Evolutionary conservation across 2,329 filamentous ascomycete genomes (phyloP).

Genomic region (Nemania sp.): DNA sequence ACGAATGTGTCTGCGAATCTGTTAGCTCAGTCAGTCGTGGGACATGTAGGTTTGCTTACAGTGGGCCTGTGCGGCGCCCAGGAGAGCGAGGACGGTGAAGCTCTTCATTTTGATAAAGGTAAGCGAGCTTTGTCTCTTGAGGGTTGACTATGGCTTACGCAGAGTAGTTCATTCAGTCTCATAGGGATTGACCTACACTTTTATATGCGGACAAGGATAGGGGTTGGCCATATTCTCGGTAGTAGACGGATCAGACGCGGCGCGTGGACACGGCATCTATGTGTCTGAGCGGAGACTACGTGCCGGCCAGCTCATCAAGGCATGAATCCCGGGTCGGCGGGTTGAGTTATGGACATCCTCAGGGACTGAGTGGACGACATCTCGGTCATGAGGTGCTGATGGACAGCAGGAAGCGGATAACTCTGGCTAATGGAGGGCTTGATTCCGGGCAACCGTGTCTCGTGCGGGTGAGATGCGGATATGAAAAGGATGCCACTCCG

Average conservation of each 20-base stretch:
- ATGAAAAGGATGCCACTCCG: conserved; percentile 6
- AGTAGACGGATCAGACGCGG: not conserved
- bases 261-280: not conserved
- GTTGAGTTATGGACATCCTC: not conserved
- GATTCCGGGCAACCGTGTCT: conserved; percentile 13
- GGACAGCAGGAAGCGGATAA: not conserved
- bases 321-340: not conserved
- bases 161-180: not conserved
- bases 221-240: not conserved
- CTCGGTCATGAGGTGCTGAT: not conserved
- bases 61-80: conserved; percentile 35
- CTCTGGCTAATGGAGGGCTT: conserved; percentile 6
- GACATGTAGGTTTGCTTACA: conserved; percentile 25
- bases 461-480: not conserved
- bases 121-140: not conserved
- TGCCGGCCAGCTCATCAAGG: not conserved
- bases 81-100: conserved; percentile 27
- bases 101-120: conserved; percentile 30
- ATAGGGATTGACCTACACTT: conserved; percentile 15
- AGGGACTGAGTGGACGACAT: not conserved
- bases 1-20: conserved; percentile 35
- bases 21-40: conserved; percentile 17
- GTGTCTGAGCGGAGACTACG: not conserved
- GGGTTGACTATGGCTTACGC: conserved; percentile 1
- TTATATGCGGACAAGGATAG: conserved; percentile 18